phyloP scores from a whole-genome alignment of 2,329 filamentous ascomycete genomes.

The Chaetomium sp. region DNA sequence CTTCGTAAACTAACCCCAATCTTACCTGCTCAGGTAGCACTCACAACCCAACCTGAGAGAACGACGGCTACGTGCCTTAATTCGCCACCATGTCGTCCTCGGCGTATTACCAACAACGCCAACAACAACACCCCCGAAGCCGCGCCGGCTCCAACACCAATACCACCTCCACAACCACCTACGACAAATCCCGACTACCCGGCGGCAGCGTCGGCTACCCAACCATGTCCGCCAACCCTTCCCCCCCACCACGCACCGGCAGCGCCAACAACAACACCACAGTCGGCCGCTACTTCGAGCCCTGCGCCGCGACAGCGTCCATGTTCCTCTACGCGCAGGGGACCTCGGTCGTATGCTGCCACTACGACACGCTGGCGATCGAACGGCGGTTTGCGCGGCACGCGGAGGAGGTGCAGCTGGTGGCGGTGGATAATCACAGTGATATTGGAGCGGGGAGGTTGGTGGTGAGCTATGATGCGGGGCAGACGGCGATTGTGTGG shows the following conservation, averaged over 20 bases:
- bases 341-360: conserved; percentile 73
- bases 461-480: conserved; percentile 87
- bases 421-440: conserved; percentile 87
- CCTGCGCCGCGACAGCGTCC: conserved; percentile 83
- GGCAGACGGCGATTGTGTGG: conserved; percentile 93
- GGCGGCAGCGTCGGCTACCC: too few relatives aligned
- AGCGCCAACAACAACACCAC: conserved; percentile 30
- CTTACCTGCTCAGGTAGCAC: too few relatives aligned
- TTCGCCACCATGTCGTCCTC: too few relatives aligned
- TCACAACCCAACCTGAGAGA: too few relatives aligned
- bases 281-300: conserved; percentile 61
- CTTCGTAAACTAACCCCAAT: too few relatives aligned
- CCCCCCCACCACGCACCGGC: conserved; percentile 40
- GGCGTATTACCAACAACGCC: too few relatives aligned
- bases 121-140: too few relatives aligned
- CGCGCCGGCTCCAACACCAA: too few relatives aligned
- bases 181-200: too few relatives aligned
- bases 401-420: conserved; percentile 71
- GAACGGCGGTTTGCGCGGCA: conserved; percentile 82
- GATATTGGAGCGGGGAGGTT: conserved; percentile 77
- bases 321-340: conserved; percentile 87
- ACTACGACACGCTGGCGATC: conserved; percentile 86
- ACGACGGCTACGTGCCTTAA: too few relatives aligned
- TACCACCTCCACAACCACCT: too few relatives aligned
- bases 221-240: too few relatives aligned